These are phyloP conservation scores for Gynandropsis gynandra DNA, from an alignment of 345 rosid genomes.

Conservation along the genomic window DNA sequence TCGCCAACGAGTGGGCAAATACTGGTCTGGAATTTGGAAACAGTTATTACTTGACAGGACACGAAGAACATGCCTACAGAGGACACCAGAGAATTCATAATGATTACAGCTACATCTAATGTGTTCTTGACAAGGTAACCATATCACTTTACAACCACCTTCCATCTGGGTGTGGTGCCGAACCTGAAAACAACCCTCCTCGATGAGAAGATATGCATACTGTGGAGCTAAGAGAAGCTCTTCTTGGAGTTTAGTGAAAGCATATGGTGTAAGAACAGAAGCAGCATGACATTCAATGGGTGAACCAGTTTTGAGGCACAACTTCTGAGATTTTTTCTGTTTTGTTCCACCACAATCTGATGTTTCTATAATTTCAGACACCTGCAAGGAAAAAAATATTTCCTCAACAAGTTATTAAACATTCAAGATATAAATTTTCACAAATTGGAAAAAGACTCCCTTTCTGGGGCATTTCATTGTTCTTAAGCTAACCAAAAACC, in stretches of 20 bases:
- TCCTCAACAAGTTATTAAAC: not conserved
- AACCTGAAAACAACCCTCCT: conserved; percentile 44
- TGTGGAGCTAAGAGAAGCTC: conserved; percentile 58
- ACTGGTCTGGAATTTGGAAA: conserved; percentile 51
- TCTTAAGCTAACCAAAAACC: no score
- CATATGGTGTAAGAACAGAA: conserved; percentile 48
- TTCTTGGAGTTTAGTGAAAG: conserved; percentile 49
- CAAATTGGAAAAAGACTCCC: no score
- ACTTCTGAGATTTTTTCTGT: conserved; percentile 22
- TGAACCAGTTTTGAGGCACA: conserved; percentile 45
- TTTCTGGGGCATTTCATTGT: no score
- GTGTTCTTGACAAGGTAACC: conserved; percentile 43
- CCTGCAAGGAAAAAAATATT: conserved; percentile 22
- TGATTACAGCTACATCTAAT: conserved; percentile 50
- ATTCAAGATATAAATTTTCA: not conserved
- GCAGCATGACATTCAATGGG: conserved; percentile 62
- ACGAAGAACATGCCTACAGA: conserved; percentile 52
- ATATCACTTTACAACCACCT: conserved; percentile 44
- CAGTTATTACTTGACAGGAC: conserved; percentile 52
- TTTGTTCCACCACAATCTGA: conserved; percentile 31
- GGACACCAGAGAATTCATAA: conserved; percentile 52
- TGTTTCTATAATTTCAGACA: conserved; percentile 35
- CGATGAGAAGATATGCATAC: conserved; percentile 43
- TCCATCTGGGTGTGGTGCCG: conserved; percentile 43
- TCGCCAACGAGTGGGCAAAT: conserved; percentile 40